Percentiles rank a stretch among this genome's conserved stretches.
Evolutionary conservation across 139 green algal species (phyloP).

Genomic region (Closterium sp.): DNA sequence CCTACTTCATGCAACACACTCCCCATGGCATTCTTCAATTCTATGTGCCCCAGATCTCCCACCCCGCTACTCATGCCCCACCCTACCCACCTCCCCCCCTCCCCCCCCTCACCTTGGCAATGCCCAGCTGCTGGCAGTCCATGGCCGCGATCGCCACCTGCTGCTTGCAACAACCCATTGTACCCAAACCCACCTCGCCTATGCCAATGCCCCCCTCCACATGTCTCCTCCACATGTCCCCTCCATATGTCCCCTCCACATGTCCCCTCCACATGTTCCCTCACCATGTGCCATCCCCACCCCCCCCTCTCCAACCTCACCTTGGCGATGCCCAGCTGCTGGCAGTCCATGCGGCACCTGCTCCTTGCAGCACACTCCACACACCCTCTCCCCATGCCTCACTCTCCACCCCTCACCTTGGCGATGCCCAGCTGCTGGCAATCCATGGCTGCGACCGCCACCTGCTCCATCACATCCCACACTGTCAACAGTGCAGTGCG

Average conservation of each 20-base stretch:
- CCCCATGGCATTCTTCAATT: too few species aligned
- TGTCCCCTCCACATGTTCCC: not conserved
- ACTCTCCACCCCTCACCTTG: not conserved
- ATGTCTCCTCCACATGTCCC: too few species aligned
- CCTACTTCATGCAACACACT: not conserved
- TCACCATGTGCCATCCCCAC: not conserved
- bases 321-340: too few species aligned
- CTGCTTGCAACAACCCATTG: not conserved
- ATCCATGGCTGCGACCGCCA: not conserved
- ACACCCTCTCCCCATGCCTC: not conserved
- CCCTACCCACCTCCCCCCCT: not conserved
- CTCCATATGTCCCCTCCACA: too few species aligned
- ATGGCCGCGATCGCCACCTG: not conserved
- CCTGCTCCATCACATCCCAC: slow-evolving; percentile 10
- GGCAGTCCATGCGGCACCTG: not conserved
- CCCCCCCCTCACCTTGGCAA: not conserved
- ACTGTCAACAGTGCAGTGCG: not conserved
- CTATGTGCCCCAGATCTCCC: too few species aligned
- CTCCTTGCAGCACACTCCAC: not conserved
- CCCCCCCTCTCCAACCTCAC: not conserved
- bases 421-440: not conserved
- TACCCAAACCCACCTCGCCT: too few species aligned
- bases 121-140: too few species aligned
- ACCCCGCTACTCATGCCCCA: not conserved
- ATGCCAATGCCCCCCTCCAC: too few species aligned